phyloP scores from a whole-genome alignment of 2,329 filamentous ascomycete genomes.

The Nannizziopsis barbatae region DNA sequence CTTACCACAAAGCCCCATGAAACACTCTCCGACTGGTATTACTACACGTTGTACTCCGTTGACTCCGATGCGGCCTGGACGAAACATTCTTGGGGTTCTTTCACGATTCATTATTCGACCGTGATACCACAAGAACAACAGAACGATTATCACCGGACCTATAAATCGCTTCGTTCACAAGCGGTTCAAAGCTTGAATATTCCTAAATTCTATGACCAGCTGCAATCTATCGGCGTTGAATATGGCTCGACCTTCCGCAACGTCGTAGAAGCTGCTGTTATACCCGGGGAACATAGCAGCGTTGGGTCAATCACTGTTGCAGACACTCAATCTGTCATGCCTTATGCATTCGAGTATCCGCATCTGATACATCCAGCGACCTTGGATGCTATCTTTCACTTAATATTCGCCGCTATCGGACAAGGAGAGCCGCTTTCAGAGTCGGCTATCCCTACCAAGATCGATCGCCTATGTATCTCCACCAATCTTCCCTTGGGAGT shows the following conservation, averaged over 20 bases:
- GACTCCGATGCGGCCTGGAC: no score
- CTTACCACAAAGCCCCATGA: conserved; percentile 19
- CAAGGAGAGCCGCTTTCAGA: conserved; percentile 22
- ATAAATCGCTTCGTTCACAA: background rate
- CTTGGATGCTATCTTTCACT: conserved; percentile 2
- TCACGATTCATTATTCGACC: no score
- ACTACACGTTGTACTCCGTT: no score
- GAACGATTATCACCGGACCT: no score
- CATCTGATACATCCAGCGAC: conserved; percentile 5
- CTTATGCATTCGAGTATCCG: background rate
- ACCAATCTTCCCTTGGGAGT: background rate
- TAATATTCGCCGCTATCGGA: conserved; percentile 15
- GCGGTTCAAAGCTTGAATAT: background rate
- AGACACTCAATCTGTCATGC: background rate
- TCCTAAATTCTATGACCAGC: background rate
- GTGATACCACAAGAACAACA: no score
- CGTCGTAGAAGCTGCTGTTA: no score
- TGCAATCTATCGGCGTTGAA: background rate
- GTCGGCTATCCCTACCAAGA: conserved; percentile 3
- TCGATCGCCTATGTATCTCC: conserved; percentile 14
- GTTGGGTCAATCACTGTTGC: background rate
- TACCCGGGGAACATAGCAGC: background rate
- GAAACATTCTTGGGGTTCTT: no score
- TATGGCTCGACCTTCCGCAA: conserved; percentile 4
- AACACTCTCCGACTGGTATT: background rate